Evolutionary conservation across 768 basidiomycete genomes (phyloP).

Genomic region (Termitomyces bulborhizus): DNA sequence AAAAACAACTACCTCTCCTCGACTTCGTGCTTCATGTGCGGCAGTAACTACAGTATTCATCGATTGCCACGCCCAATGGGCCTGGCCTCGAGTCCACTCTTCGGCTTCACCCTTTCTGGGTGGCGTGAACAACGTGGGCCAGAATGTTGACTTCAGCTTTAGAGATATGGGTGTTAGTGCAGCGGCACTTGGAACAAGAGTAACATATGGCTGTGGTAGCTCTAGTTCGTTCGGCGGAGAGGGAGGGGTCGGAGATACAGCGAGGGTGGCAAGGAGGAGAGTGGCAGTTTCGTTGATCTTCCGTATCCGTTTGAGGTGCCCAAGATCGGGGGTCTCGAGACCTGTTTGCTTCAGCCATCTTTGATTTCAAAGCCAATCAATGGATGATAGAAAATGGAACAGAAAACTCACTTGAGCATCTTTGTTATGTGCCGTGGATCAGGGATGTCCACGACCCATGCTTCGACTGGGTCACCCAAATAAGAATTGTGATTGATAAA

Average conservation of each 20-base stretch:
- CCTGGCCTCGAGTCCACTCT: slow-evolving; percentile 58
- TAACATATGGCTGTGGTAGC: slow-evolving; percentile 47
- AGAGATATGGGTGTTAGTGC: slow-evolving; percentile 68
- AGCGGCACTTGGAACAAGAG: slow-evolving; percentile 57
- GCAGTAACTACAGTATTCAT: slow-evolving; percentile 46
- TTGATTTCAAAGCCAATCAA: not conserved
- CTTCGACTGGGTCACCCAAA: slow-evolving; percentile 40
- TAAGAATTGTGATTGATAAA: not conserved
- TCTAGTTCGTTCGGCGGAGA: slow-evolving; percentile 40
- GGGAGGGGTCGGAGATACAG: slow-evolving; percentile 34
- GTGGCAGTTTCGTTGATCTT: slow-evolving; percentile 41
- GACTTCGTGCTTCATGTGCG: slow-evolving; percentile 37
- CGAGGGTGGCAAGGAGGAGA: slow-evolving; percentile 54
- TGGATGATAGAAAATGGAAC: not conserved
- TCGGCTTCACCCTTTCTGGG: slow-evolving; percentile 61
- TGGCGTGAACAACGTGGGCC: slow-evolving; percentile 81
- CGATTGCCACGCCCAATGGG: slow-evolving; percentile 73
- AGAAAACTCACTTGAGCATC: slow-evolving; percentile 51
- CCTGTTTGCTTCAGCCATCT: slow-evolving; percentile 68
- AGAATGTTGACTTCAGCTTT: slow-evolving; percentile 61
- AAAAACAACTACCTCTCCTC: slow-evolving; percentile 52
- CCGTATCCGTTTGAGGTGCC: slow-evolving; percentile 75
- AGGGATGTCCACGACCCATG: slow-evolving; percentile 75
- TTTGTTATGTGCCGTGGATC: slow-evolving; percentile 51
- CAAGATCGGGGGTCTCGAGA: slow-evolving; percentile 54